Evolutionary conservation across 2,329 filamentous ascomycete genomes (phyloP), one percentile per base, ranked within the genome.

Genomic region (Neonectria coccinea): DNA sequence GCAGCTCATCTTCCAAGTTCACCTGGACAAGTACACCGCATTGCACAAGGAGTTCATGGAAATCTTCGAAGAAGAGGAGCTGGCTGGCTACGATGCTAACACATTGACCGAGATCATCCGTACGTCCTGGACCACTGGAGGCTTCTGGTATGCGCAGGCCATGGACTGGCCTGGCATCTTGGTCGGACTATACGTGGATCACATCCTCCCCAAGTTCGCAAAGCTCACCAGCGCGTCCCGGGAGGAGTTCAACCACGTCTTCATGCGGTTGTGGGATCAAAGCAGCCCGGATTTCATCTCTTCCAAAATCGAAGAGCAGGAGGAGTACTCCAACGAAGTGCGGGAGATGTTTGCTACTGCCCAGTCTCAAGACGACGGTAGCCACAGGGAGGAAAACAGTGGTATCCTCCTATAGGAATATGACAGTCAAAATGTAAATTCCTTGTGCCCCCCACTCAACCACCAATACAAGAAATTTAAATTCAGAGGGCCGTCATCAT

Each of bases 181-280:
- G 8, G n/a, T 42, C 9, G n/a, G n/a, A 11, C n/a, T 42, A 18
- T 42, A 42, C 27, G 41, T 63, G 47, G 56, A 63, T 29, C 54
- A 63, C 10, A 47, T 63, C 41, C 60, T 59, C 29, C 60, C 60
- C 11, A 48, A 29, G 25, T 63, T 63, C 50, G 56, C 55, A 29
- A 63, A 53, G 27, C 55, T 63, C 4, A 54, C 48, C 55, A 59
- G 42, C 18, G 33, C 48, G 2, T 20, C 50, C 8, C 59, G 60
- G 55, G 55, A 47, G 18, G 56, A 63, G 41, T 63, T 63, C 29
- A 63, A 56, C 39, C 60, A 54, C 39, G 36, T 54, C 20, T 18
- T 63, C 12, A 53, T 59, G 60, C 27, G 31, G 36, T 29, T 63
- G 22, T 63, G 60, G 60, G 60, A 63, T 33, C 20, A 54, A 18